Evolutionary conservation across 192 early-diverging fungal genomes (phyloP).

Genomic region (Backusella australiensis): DNA sequence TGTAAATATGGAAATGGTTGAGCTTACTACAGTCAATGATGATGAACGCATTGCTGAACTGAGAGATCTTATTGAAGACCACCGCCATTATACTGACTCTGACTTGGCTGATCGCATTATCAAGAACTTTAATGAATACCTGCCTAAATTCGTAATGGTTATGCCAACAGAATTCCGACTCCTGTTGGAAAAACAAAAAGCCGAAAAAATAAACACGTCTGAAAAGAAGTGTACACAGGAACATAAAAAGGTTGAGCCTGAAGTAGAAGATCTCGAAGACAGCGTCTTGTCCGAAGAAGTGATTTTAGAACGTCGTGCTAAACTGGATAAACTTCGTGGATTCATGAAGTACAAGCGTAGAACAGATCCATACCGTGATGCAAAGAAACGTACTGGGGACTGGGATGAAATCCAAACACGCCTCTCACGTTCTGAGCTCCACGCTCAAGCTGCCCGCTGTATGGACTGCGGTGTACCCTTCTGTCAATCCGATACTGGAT

Average conservation of each 20-base stretch:
- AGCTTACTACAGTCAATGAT: slow-evolving; percentile 78
- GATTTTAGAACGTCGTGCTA: slow-evolving; percentile 64
- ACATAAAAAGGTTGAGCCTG: slow-evolving; percentile 51
- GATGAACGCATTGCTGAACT: slow-evolving; percentile 75
- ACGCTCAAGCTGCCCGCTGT: slow-evolving; percentile 95
- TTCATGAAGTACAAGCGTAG: slow-evolving; percentile 94
- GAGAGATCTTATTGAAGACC: slow-evolving; percentile 76
- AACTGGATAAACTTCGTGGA: slow-evolving; percentile 90
- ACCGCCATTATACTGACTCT: slow-evolving; percentile 80
- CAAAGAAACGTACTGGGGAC: slow-evolving; percentile 78
- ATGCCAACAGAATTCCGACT: slow-evolving; percentile 91
- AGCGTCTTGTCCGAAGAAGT: slow-evolving; percentile 73
- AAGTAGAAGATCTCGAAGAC: slow-evolving; percentile 90
- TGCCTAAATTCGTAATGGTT: slow-evolving; percentile 90
- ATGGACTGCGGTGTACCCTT: slow-evolving; percentile 99
- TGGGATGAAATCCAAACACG: slow-evolving; percentile 94
- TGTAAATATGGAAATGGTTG: slow-evolving; percentile 93
- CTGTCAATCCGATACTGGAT: slow-evolving; percentile 98
- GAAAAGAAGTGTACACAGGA: not conserved
- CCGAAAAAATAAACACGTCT: slow-evolving; percentile 31
- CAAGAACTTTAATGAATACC: slow-evolving; percentile 62
- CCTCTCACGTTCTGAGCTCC: slow-evolving; percentile 74
- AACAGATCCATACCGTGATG: slow-evolving; percentile 85
- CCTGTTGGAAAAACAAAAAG: slow-evolving; percentile 67
- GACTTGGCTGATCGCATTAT: slow-evolving; percentile 69